Evolutionary conservation across 2,329 filamentous ascomycete species (phyloP).

Genomic region (Neonectria faginata): DNA sequence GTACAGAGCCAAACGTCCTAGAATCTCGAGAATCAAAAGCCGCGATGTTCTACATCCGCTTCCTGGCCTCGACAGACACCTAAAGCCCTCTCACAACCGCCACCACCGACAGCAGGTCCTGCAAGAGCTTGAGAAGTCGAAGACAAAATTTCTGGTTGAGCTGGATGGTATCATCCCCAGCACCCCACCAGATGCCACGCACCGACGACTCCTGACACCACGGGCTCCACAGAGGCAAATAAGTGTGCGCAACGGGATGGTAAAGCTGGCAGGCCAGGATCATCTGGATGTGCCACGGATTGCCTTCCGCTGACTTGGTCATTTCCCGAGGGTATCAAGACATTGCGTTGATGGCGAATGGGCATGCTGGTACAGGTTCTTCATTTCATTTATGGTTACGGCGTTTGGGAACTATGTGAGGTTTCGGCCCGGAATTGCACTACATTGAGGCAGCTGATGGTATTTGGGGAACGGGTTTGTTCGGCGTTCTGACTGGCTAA

Average conservation of each 20-base stretch:
- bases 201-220: neutral
- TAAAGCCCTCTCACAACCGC: constrained; percentile 29
- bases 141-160: constrained; percentile 46
- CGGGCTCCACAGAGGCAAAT: constrained; percentile 2
- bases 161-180: constrained; percentile 14
- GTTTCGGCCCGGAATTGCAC: neutral
- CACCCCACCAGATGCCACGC: constrained; percentile 6
- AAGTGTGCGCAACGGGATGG: neutral
- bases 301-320: constrained; percentile 11
- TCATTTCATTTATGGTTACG: neutral
- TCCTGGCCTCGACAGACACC: constrained; percentile 40
- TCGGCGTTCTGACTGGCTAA: constrained; percentile 6
- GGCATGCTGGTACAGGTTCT: neutral
- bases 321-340: neutral
- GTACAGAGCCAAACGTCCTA: constrained; percentile 31
- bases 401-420: neutral
- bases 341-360: neutral
- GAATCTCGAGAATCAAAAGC: constrained; percentile 24
- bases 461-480: neutral
- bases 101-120: constrained; percentile 44
- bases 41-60: constrained; percentile 41
- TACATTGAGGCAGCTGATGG: neutral
- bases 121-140: constrained; percentile 44
- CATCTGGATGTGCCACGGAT: constrained; percentile 11
- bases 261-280: neutral